These are phyloP conservation scores for Diplosphaera chodatii DNA, from an alignment of 139 green algal species.

Conservation along the genomic window DNA sequence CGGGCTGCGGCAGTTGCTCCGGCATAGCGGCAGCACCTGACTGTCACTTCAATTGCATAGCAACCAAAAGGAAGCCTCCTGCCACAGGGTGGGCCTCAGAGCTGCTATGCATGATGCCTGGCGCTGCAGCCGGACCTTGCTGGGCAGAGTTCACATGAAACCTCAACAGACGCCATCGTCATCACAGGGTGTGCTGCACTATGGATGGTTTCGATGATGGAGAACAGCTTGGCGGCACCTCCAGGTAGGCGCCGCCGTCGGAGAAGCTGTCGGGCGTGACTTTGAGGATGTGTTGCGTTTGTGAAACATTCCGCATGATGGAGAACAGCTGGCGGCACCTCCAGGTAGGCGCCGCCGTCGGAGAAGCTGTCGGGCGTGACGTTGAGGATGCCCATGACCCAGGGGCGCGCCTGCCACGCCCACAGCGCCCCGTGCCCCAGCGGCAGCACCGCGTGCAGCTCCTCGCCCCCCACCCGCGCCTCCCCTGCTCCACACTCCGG, in stretches of 20 bases:
- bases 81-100: too few relatives aligned
- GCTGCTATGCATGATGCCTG: too few relatives aligned
- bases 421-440: slow-evolving; percentile 26
- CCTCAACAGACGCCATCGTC: too few relatives aligned
- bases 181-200: too few relatives aligned
- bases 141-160: too few relatives aligned
- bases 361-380: slow-evolving; percentile 96
- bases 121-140: too few relatives aligned
- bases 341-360: slow-evolving; percentile 57
- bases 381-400: slow-evolving; percentile 95
- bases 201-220: too few relatives aligned
- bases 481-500: neutral
- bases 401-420: slow-evolving; percentile 29
- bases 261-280: slow-evolving; percentile 95
- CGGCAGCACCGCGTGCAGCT: slow-evolving; percentile 45
- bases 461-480: slow-evolving; percentile 6
- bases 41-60: too few relatives aligned
- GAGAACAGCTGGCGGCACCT: neutral
- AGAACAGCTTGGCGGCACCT: neutral
- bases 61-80: too few relatives aligned
- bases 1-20: too few relatives aligned
- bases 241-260: slow-evolving; percentile 55
- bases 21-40: too few relatives aligned
- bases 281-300: slow-evolving; percentile 96
- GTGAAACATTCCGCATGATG: too few relatives aligned